Evolutionary conservation across 2,329 filamentous ascomycete genomes (phyloP), one percentile per base, ranked within the genome.

Genomic region (Tolypocladium capitatum): DNA sequence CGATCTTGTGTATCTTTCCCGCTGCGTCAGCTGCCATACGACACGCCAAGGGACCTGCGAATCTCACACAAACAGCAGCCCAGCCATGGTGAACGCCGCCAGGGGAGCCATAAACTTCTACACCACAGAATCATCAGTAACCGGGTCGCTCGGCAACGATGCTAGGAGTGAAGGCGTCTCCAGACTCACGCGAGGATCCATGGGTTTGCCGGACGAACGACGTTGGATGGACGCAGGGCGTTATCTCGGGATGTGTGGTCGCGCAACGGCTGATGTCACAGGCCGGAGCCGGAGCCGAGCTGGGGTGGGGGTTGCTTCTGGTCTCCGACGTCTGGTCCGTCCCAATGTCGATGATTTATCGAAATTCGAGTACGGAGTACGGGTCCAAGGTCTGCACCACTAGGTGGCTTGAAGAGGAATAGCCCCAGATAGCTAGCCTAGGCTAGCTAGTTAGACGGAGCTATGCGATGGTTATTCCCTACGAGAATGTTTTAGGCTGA

Each of bases 1-100:
- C 9, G 67, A 68, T 21, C 64, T 61, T n/a, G 66, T 68, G 42
- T 68, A 69, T 20, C 67, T 69, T 43, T 27, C 33, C 32, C 34
- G 5, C 21, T 42, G 34, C 8, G 28, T 49, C 35, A 44, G 36
- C 28, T 33, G 43, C 21, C 11, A 20, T 27, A 11, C 43, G 32
- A 24, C 18, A 9, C 31, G 27, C 16, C 21, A 18, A 2, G 32
- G 13, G 24, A 21, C 20, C 43, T 38, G 32, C 31, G 18, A 45
- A 14, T 10, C 65, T 56, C 60, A 72, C 62, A 69, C 70, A 49
- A 76, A 71, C 21, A 76, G 61, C 13, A 76, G 58, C 43, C 67
- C 63, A 4, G 74, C 74, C 74, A 77, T 77, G 18, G 70, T 72
- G 51, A 75, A 75, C 35, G 74, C 74, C 18, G 74, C 74, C 21